These are phyloP conservation scores for Dendrobium chrysotoxum DNA, from an alignment of 106 monocot species.

Conservation along the genomic window DNA sequence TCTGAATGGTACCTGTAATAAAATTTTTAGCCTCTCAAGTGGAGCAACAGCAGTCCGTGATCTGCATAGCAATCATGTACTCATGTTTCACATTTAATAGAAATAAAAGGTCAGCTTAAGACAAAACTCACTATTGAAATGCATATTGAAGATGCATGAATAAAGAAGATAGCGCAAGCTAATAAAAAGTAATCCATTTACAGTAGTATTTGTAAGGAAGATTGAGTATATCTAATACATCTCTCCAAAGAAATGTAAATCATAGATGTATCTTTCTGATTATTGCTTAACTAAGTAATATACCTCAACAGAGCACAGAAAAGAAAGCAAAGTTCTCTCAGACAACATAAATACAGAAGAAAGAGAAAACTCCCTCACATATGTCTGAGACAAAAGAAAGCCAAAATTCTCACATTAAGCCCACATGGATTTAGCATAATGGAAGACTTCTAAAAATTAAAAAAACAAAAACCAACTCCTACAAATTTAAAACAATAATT, in stretches of 20 bases:
- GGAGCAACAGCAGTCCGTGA: slow-evolving; percentile 65
- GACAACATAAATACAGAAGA: not conserved
- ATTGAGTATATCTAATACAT: not conserved
- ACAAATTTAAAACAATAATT: not conserved
- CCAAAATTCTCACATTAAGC: not conserved
- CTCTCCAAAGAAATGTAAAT: not conserved
- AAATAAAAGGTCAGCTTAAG: not conserved
- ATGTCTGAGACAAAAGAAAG: not conserved
- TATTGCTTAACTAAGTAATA: not conserved
- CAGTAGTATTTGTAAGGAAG: not conserved
- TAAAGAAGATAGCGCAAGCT: not conserved
- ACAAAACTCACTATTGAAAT: not conserved
- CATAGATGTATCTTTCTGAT: not conserved
- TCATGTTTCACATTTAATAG: not conserved
- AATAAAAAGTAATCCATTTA: not conserved
- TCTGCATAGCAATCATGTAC: slow-evolving; percentile 17
- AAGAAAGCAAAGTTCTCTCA: not conserved
- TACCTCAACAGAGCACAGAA: not conserved
- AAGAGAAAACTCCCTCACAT: not conserved
- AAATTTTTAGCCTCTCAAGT: slow-evolving; percentile 53
- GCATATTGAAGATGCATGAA: not conserved
- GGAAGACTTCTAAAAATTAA: not conserved
- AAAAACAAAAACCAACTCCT: not conserved
- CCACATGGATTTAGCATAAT: not conserved
- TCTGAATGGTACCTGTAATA: slow-evolving; percentile 37